phyloP scores from a whole-genome alignment of 352 stramenopile genomes.

The Phytophthora parvispora region DNA sequence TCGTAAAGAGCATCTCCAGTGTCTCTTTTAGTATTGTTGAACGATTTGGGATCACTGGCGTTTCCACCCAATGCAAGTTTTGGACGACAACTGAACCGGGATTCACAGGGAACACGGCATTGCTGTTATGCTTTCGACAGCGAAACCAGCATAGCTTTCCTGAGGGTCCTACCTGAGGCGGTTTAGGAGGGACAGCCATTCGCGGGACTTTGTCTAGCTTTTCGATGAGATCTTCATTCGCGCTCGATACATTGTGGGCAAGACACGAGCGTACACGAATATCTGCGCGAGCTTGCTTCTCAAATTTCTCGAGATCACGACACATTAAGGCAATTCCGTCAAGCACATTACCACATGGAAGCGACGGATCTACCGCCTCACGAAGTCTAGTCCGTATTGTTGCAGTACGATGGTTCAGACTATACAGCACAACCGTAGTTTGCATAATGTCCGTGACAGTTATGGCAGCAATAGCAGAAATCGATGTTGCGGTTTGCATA shows the following conservation, averaged over 20 bases:
- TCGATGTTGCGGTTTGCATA: slow-evolving; percentile 14
- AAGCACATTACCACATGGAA: neutral
- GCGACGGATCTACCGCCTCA: neutral
- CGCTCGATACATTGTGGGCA: neutral
- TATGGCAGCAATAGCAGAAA: neutral
- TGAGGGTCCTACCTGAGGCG: neutral
- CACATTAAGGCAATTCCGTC: neutral
- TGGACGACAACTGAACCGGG: neutral
- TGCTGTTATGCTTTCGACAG: neutral
- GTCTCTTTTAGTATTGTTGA: slow-evolving; percentile 1
- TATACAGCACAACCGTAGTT: neutral
- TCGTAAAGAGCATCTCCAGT: slow-evolving; percentile 23
- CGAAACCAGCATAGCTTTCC: neutral
- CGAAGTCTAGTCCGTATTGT: neutral
- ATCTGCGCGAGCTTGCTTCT: neutral
- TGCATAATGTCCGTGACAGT: neutral
- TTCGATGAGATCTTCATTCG: neutral
- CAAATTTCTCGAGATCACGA: neutral
- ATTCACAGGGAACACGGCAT: neutral
- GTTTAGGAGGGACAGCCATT: too few relatives aligned
- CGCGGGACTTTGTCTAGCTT: neutral
- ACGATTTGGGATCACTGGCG: neutral
- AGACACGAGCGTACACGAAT: neutral
- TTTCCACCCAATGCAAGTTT: neutral
- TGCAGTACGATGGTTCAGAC: neutral